Conservation (phyloP, 352 stramenopile genomes). For the Phytophthora litchii region DNA sequence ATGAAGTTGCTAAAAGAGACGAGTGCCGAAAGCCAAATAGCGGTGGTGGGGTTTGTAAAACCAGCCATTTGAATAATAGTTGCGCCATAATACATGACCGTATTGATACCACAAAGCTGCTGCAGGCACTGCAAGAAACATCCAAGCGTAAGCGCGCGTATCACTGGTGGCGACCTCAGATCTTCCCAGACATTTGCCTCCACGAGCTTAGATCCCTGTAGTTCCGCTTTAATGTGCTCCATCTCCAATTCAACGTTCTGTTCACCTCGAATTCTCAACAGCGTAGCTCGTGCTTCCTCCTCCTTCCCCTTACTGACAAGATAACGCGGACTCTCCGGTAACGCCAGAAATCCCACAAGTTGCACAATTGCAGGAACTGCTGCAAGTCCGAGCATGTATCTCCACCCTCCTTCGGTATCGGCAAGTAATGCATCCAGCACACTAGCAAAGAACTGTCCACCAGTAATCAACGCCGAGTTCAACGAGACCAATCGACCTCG, state of each 20-base stretch:
- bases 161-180: conserved; percentile 37
- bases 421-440: conserved; percentile 67
- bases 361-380: conserved; percentile 69
- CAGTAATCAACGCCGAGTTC: conserved; percentile 76
- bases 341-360: conserved; percentile 65
- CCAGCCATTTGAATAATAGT: conserved; percentile 82
- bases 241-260: conserved; percentile 60
- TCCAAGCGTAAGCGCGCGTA: conserved; percentile 45
- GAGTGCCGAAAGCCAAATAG: conserved; percentile 75
- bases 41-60: conserved; percentile 66
- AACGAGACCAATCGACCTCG: conserved; percentile 75
- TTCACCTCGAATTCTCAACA: conserved; percentile 62
- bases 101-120: conserved; percentile 84
- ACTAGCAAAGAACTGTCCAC: conserved; percentile 81
- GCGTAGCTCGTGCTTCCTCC: conserved; percentile 44
- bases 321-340: conserved; percentile 75
- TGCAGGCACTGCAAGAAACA: conserved; percentile 53
- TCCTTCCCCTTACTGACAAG: conserved; percentile 53
- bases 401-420: conserved; percentile 60
- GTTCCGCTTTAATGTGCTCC: conserved; percentile 60
- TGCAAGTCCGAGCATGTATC: conserved; percentile 82
- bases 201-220: conserved; percentile 31
- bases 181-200: conserved; percentile 45
- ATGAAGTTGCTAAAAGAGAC: conserved; percentile 46
- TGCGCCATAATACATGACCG: conserved; percentile 85